These are phyloP conservation scores for Acanthochlamys bracteata DNA, from an alignment of 106 monocot genomes.

Conservation along the genomic window DNA sequence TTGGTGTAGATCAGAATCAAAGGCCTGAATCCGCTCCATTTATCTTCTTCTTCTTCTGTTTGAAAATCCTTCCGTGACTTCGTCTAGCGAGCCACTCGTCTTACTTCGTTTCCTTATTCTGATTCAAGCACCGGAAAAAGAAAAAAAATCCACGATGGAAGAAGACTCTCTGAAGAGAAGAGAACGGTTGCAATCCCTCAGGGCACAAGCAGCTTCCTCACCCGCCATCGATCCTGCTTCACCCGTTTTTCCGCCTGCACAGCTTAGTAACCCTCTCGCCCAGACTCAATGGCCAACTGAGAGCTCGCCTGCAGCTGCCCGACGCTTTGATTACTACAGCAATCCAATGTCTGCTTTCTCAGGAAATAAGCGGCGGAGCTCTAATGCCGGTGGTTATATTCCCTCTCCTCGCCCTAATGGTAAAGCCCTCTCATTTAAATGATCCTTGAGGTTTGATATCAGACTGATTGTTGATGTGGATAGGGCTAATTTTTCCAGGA, in stretches of 20 bases:
- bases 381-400: not conserved
- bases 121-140: too few relatives aligned
- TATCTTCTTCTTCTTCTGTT: too few relatives aligned
- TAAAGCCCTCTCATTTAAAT: not conserved
- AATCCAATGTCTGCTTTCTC: slow-evolving; percentile 37
- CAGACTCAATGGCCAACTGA: not conserved
- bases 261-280: slow-evolving; percentile 18
- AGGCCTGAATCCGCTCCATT: too few relatives aligned
- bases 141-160: slow-evolving; percentile 9
- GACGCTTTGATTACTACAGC: slow-evolving; percentile 43
- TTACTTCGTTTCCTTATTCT: too few relatives aligned
- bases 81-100: too few relatives aligned
- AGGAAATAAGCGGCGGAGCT: slow-evolving; percentile 14
- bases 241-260: not conserved
- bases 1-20: too few relatives aligned
- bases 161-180: slow-evolving; percentile 16
- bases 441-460: too few relatives aligned
- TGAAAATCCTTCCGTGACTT: too few relatives aligned
- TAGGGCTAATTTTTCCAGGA: too few relatives aligned
- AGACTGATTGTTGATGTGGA: too few relatives aligned
- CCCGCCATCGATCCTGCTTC: not conserved
- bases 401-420: slow-evolving; percentile 10
- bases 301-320: slow-evolving; percentile 8
- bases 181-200: slow-evolving; percentile 20
- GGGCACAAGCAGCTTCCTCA: slow-evolving; percentile 7